Conservation (phyloP, 306 rosid genomes). For the Sechiopsis laciniata region DNA sequence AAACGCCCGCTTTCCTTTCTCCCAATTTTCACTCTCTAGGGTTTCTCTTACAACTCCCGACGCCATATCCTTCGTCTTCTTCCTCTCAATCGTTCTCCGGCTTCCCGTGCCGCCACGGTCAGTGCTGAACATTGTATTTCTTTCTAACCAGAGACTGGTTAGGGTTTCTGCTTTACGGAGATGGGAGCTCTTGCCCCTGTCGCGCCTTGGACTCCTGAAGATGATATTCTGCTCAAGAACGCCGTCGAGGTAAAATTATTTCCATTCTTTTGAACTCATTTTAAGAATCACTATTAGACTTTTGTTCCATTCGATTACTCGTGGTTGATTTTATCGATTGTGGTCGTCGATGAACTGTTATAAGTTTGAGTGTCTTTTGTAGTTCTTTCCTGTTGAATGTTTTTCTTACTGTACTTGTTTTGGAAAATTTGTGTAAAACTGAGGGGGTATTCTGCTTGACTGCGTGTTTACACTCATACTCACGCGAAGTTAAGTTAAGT, state of each 20-base stretch:
- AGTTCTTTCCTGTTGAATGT: background rate
- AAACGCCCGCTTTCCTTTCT: conserved; percentile 5
- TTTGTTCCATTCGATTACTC: background rate
- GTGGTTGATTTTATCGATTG: background rate
- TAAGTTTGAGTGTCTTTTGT: background rate
- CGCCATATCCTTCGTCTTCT: background rate
- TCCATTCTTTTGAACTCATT: background rate
- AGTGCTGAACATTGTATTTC: background rate
- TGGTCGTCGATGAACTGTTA: background rate
- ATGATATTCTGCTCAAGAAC: conserved; percentile 76
- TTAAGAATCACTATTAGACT: background rate
- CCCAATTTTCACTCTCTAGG: conserved; percentile 3
- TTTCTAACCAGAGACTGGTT: conserved; percentile 1
- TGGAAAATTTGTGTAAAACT: background rate
- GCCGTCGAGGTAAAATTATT: conserved; percentile 64
- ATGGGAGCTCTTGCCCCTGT: conserved; percentile 74
- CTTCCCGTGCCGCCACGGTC: background rate
- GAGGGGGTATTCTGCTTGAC: background rate
- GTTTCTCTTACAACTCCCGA: conserved; percentile 21
- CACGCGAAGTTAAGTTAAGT: background rate
- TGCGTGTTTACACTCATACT: background rate
- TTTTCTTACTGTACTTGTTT: background rate
- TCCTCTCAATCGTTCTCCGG: background rate
- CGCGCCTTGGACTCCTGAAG: conserved; percentile 59
- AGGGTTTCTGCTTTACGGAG: conserved; percentile 5